Base-by-base conservation (phyloP, 2,329 filamentous ascomycete species). In the Coniella vitis region DNA sequence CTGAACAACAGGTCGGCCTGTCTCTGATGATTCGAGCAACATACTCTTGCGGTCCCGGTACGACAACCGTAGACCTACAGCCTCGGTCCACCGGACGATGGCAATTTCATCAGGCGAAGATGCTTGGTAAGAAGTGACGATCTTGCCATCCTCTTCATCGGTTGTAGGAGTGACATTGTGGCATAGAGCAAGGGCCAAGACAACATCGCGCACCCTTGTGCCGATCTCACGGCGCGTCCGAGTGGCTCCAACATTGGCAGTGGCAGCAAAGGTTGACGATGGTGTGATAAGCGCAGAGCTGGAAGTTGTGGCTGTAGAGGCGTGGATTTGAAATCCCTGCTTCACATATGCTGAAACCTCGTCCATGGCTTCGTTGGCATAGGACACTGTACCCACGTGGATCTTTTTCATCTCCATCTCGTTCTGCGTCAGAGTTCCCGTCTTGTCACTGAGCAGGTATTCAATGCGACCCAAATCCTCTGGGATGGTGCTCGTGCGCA, bases 381-480 rank as follows among this genome's bases (percentile, higher is more conserved):
- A 98, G 1, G 91, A 97, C 1, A 97, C 93, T 9, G 93, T 98
- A 9, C 94, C 93, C 46, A 98, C 88, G 61, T 98, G 94, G 5
- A 98, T 91, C 68, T 98, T 98, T 64, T 94, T 95, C 77, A 98
- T 85, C 62, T 96, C 91, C 90, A 96, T 96, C 61, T 95, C 89
- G 61, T 98, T 98, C 58, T 97, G 90, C 0, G 93, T 98, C 52
- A 98, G 68, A 2, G 93, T 98, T n/a, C 93, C 93, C 1, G 93
- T 98, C 68, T 98, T 98, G 66, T 98, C 93, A 55, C 89, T 96
- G 25, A 98, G 75, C 2, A 98, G 74, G 64, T 98, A 98, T 65
- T 98, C 93, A 38, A 98, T 95, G 20, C 94, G 80, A 7, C 93
- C 93, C 3, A 98, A 72, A 60, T 98, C 93, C 65, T 98, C 93